These are phyloP conservation scores for Yarrowia sp. DNA, from an alignment of 805 yeast genomes.

Conservation along the genomic window DNA sequence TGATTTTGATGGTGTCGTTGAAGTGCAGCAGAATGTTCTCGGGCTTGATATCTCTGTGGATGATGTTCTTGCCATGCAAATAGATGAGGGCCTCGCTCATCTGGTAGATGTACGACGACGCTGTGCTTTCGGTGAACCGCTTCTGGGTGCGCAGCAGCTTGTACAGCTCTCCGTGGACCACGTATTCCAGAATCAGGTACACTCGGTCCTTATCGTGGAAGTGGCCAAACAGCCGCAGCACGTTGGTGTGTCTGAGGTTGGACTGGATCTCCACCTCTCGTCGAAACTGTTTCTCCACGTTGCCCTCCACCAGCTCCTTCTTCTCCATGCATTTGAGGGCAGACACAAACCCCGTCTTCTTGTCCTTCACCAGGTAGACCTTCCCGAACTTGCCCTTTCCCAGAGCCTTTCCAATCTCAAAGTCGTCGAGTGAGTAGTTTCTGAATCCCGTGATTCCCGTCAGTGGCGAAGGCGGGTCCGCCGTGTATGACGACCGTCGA, in stretches of 20 bases:
- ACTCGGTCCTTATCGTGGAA: conserved; percentile 83
- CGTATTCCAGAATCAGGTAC: conserved; percentile 82
- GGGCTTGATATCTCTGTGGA: conserved; percentile 94
- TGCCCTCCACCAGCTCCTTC: conserved; percentile 72
- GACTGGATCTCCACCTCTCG: conserved; percentile 93
- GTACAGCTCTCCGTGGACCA: conserved; percentile 86
- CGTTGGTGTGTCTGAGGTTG: conserved; percentile 72
- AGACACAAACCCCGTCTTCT: conserved; percentile 74
- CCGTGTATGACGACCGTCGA: conserved; percentile 2
- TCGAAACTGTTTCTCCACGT: conserved; percentile 83
- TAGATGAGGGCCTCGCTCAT: conserved; percentile 80
- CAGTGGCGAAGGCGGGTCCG: conserved; percentile 40
- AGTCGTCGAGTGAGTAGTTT: conserved; percentile 62
- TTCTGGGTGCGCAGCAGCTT: conserved; percentile 69
- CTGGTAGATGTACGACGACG: conserved; percentile 75
- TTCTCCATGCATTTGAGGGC: conserved; percentile 94
- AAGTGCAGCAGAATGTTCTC: conserved; percentile 84
- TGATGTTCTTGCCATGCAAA: conserved; percentile 78
- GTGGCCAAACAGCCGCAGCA: conserved; percentile 82
- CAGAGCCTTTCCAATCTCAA: conserved; percentile 83
- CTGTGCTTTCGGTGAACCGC: conserved; percentile 73
- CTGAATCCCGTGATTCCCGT: conserved; percentile 42
- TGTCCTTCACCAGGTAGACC: conserved; percentile 87
- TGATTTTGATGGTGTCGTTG: conserved; percentile 77
- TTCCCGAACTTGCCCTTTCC: conserved; percentile 95